These are phyloP conservation scores for Sphagnum contortum DNA, from an alignment of 225 moss, liverwort and hornwort species.

Conservation along the genomic window DNA sequence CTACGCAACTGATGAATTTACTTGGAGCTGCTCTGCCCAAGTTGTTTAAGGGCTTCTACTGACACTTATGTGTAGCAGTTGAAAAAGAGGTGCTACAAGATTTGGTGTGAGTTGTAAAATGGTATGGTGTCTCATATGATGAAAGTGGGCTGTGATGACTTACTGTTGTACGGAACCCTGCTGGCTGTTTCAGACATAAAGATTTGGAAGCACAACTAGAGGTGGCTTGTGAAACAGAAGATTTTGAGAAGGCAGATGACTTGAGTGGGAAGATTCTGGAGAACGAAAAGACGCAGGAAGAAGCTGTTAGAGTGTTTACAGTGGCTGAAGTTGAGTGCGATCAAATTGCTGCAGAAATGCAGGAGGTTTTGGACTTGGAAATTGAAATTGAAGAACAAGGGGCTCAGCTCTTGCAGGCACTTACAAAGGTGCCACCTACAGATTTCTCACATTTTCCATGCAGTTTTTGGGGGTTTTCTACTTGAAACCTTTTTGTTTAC, in stretches of 20 bases:
- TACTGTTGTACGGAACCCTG: no score
- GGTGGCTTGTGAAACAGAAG: conserved; percentile 43
- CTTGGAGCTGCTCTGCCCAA: no score
- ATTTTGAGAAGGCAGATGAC: conserved; percentile 38
- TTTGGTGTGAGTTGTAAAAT: no score
- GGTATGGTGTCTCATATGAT: no score
- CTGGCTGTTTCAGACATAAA: conserved; percentile 4
- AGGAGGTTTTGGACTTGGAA: conserved; percentile 31
- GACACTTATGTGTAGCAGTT: no score
- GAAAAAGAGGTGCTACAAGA: no score
- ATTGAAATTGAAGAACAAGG: conserved; percentile 28
- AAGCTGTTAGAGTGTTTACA: conserved; percentile 20
- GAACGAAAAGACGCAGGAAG: conserved; percentile 18
- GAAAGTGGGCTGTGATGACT: no score
- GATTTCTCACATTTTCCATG: background rate
- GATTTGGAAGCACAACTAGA: conserved; percentile 34
- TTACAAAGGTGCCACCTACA: conserved; percentile 25
- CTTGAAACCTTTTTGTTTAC: no score
- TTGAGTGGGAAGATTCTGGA: conserved; percentile 31
- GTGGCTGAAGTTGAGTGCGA: conserved; percentile 32
- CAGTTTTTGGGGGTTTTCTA: background rate
- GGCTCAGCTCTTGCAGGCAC: conserved; percentile 14
- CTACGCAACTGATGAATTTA: no score
- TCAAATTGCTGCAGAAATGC: conserved; percentile 17
- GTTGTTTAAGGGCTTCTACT: no score